Conservation (phyloP, 768 basidiomycete genomes). For the Phaeotremella skinneri region DNA sequence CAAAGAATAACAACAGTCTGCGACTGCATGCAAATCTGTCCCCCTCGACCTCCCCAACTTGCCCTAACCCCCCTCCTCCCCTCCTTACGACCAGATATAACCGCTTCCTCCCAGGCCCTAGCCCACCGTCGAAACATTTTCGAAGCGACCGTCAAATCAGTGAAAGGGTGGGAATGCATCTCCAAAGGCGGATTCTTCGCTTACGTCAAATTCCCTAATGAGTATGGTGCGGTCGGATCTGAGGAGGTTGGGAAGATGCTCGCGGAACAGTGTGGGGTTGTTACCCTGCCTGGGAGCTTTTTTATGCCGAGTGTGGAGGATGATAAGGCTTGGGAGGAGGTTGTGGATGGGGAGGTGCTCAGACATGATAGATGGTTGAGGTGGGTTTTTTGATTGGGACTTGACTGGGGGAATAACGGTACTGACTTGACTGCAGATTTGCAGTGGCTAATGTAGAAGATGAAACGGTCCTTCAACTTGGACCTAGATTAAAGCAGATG, state of each 20-base stretch:
- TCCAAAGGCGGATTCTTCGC: constrained; percentile 74
- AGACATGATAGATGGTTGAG: constrained; percentile 64
- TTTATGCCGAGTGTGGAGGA: constrained; percentile 55
- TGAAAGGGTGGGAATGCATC: constrained; percentile 62
- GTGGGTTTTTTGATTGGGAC: constrained; percentile 24
- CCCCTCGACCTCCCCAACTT: constrained; percentile 69
- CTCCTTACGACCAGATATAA: constrained; percentile 59
- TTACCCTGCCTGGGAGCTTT: constrained; percentile 66
- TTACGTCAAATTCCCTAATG: constrained; percentile 59
- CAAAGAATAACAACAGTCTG: constrained; percentile 61
- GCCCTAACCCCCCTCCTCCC: constrained; percentile 63
- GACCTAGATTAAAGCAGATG: constrained; percentile 39
- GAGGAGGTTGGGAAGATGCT: constrained; percentile 61
- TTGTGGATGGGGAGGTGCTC: constrained; percentile 35
- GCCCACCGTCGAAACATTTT: constrained; percentile 62
- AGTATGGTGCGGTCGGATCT: constrained; percentile 53
- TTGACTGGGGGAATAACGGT: background rate
- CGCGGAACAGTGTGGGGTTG: constrained; percentile 63
- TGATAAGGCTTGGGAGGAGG: constrained; percentile 29
- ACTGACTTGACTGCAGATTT: constrained; percentile 56
- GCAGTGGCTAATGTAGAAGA: constrained; percentile 79
- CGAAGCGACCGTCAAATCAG: constrained; percentile 54
- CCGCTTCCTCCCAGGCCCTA: constrained; percentile 57
- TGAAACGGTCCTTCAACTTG: constrained; percentile 50
- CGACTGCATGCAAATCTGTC: constrained; percentile 74